Conservation (phyloP, 2,329 filamentous ascomycete species). For the Aspergillus chevalieri region DNA sequence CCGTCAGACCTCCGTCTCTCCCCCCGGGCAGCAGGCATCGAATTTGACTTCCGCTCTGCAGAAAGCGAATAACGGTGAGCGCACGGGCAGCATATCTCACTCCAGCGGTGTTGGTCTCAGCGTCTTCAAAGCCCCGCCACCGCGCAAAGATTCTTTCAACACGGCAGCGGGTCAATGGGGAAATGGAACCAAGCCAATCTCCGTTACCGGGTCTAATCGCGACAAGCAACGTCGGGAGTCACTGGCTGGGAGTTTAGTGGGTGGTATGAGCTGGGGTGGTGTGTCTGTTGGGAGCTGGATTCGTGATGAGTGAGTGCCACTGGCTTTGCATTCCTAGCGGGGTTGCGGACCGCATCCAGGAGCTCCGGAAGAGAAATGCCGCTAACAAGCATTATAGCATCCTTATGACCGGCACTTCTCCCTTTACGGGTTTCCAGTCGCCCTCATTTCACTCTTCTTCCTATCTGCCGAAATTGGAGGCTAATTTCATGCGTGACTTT, state of each 20-base stretch:
- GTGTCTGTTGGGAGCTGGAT: slow-evolving; percentile 96
- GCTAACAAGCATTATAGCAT: slow-evolving; percentile 55
- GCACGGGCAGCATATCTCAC: slow-evolving; percentile 39
- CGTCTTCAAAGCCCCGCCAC: slow-evolving; percentile 34
- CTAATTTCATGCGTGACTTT: slow-evolving; percentile 96
- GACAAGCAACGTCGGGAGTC: slow-evolving; percentile 54
- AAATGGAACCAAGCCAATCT: slow-evolving; percentile 55
- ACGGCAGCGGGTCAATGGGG: slow-evolving; percentile 49
- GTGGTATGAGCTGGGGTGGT: slow-evolving; percentile 94
- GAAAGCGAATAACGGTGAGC: slow-evolving; percentile 39
- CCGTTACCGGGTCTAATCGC: slow-evolving; percentile 45
- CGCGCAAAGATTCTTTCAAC: slow-evolving; percentile 52
- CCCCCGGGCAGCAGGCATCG: slow-evolving; percentile 55
- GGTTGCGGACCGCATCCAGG: slow-evolving; percentile 12
- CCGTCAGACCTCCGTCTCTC: slow-evolving; percentile 53
- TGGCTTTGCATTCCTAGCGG: slow-evolving; percentile 1
- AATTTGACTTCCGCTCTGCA: slow-evolving; percentile 58
- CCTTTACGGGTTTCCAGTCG: slow-evolving; percentile 72
- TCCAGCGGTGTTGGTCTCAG: slow-evolving; percentile 34
- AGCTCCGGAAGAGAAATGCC: not conserved
- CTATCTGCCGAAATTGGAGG: slow-evolving; percentile 91
- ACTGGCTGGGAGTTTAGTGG: slow-evolving; percentile 56
- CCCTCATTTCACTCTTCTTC: slow-evolving; percentile 95
- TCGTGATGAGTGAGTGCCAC: slow-evolving; percentile 82
- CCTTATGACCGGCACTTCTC: slow-evolving; percentile 94